Percentiles rank a stretch among this genome's conserved stretches.
phyloP scores from a whole-genome alignment of 176 grass and related monocot genomes.

The Ensete glaucum region DNA sequence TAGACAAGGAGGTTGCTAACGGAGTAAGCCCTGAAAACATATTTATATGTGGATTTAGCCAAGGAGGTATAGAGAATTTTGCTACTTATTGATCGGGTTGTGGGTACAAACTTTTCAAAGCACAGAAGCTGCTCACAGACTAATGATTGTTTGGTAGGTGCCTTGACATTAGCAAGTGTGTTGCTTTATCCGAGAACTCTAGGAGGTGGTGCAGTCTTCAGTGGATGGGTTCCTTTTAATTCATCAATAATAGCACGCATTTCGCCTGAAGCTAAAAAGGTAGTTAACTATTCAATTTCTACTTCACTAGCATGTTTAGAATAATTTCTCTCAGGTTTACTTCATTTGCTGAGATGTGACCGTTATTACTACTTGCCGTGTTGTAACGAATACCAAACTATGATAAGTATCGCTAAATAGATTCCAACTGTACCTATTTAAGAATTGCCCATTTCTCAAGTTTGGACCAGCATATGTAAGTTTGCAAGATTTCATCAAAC shows the following conservation, averaged over 20 bases:
- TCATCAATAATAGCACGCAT: conserved; percentile 54
- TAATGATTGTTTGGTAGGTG: conserved; percentile 29
- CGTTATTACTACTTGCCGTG: neutral
- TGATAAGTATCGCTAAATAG: no score
- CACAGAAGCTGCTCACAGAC: neutral
- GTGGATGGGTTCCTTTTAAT: conserved; percentile 85
- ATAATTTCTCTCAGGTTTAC: neutral
- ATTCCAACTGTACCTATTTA: neutral
- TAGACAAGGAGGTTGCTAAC: conserved; percentile 57
- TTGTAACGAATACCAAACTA: neutral
- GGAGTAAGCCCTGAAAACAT: conserved; percentile 70
- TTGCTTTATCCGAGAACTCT: conserved; percentile 77
- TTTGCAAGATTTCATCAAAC: neutral
- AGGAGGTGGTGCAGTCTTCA: conserved; percentile 73
- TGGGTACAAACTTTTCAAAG: neutral
- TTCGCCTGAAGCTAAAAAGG: conserved; percentile 72
- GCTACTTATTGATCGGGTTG: neutral
- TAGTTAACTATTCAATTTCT: neutral
- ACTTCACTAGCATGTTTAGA: neutral
- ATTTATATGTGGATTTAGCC: conserved; percentile 87
- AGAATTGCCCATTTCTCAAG: neutral
- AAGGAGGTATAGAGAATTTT: conserved; percentile 41
- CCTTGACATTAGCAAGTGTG: conserved; percentile 76
- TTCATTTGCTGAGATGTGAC: neutral
- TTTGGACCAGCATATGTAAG: neutral